Percentiles rank a stretch among this genome's conserved stretches.
Conservation (phyloP, 306 rosid species). For the Rubus idaeus region DNA sequence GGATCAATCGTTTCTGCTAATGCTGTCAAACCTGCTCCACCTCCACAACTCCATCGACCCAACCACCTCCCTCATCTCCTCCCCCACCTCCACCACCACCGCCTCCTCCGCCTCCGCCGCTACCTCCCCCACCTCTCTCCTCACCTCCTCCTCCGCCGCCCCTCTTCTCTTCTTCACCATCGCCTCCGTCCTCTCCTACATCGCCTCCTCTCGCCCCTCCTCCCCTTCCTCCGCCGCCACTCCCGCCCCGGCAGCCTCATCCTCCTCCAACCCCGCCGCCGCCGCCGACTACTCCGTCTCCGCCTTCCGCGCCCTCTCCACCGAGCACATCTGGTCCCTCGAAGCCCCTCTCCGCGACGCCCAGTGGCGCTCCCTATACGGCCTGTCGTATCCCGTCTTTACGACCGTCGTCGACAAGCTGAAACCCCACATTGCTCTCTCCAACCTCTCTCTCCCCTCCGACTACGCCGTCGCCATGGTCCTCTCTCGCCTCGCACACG, state of each 20-base stretch:
- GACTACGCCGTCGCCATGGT: slow-evolving; percentile 95
- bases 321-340: slow-evolving; percentile 95
- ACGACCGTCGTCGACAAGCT: slow-evolving; percentile 89
- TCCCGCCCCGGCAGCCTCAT: slow-evolving; percentile 18
- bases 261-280: slow-evolving; percentile 22
- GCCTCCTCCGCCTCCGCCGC: slow-evolving; percentile 30
- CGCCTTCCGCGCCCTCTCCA: slow-evolving; percentile 87
- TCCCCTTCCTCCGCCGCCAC: slow-evolving; percentile 28
- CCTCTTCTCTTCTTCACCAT: slow-evolving; percentile 95
- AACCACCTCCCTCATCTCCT: slow-evolving; percentile 61
- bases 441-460: slow-evolving; percentile 85
- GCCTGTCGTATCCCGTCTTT: slow-evolving; percentile 83
- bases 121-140: slow-evolving; percentile 55
- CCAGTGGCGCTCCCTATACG: slow-evolving; percentile 89
- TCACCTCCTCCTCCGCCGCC: slow-evolving; percentile 79
- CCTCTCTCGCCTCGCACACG: slow-evolving; percentile 86
- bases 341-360: slow-evolving; percentile 92
- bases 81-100: slow-evolving; percentile 39
- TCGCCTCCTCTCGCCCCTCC: slow-evolving; percentile 59
- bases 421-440: slow-evolving; percentile 76
- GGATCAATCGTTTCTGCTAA: slow-evolving; percentile 76
- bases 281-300: slow-evolving; percentile 69
- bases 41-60: slow-evolving; percentile 92
- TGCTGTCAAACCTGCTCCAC: slow-evolving; percentile 86
- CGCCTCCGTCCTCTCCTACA: slow-evolving; percentile 87